Base-by-base conservation (phyloP, 2,329 filamentous ascomycete genomes). In the Phialophora verrucosa region DNA sequence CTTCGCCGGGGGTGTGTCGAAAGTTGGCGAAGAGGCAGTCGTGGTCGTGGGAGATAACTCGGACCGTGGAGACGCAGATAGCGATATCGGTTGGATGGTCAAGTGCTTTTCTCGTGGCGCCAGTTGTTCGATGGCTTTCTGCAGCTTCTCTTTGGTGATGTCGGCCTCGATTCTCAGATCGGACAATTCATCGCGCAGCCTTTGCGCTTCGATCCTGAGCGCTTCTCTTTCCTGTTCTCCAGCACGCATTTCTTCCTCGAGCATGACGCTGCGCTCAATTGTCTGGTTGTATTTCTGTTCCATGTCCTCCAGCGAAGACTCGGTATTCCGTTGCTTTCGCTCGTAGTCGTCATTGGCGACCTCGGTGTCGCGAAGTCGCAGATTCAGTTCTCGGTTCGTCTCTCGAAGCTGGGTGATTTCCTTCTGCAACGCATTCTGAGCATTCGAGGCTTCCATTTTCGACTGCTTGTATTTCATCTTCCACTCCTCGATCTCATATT, bases 271-370 rank as follows among this genome's bases (percentile, higher is more conserved):
- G 62, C 94, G 86, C 81, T 99, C 95, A 73, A 99, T 96, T 4
- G 93, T 88, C 64, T 96, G 87, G 77, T 97, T 98, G 79, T 95
- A 97, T 79, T 98, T 99, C 69, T 91, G 94, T 80, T 99, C 95
- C 78, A 99, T 84, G 76, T 99, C 95, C 80, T 99, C 95, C 69
- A 98, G 87, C 59, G 94, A 97, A 53, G 93, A 97, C 42, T 92
- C 93, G 31, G 94, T 97, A 79, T 97, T 95, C 73, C 95, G 89
- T 72, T 95, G 94, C 81, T 98, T 94, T 71, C 93, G 89, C 82
- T 99, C 95, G 76, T 94, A 97, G 79, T 99, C 95, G 83, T 99
- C 95, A 81, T 98, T 99, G 77, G 91, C 92, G 63, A 99, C 95
- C 80, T 99, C 95, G 73, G 94, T 97, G 78, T 99, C 95, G 72